Percentiles rank a stretch among this genome's conserved stretches.
Evolutionary conservation across 169 alveolate species (phyloP).

Genomic region (Cryptosporidium xiaoi): DNA sequence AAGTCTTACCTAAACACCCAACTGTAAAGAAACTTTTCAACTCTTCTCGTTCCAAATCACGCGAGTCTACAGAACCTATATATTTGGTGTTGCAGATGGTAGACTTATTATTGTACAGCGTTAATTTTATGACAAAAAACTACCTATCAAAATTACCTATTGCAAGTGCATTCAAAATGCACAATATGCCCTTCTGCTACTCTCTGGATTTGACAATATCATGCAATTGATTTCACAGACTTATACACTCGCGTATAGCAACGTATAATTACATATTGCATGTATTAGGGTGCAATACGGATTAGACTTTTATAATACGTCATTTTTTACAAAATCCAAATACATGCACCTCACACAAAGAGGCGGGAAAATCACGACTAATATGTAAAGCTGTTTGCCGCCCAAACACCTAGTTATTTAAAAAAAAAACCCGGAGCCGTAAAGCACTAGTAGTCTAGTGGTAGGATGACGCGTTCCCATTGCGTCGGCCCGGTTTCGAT

Average conservation of each 20-base stretch:
- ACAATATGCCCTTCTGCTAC: constrained; percentile 49
- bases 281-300: constrained; percentile 72
- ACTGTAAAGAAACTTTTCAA: too few species aligned
- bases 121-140: constrained; percentile 21
- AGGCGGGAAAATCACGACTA: not conserved
- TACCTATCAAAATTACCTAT: constrained; percentile 34
- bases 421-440: not conserved
- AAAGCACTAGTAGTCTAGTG: constrained; percentile 64
- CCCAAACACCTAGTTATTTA: too few species aligned
- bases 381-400: not conserved
- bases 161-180: constrained; percentile 70
- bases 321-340: constrained; percentile 56
- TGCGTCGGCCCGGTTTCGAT: constrained; percentile 75
- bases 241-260: constrained; percentile 52
- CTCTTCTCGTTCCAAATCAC: too few species aligned
- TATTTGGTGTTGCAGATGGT: too few species aligned
- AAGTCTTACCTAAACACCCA: too few species aligned
- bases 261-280: constrained; percentile 49
- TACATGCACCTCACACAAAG: constrained; percentile 53
- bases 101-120: constrained; percentile 29
- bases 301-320: constrained; percentile 49
- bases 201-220: constrained; percentile 24
- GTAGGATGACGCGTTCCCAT: constrained; percentile 75
- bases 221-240: constrained; percentile 10
- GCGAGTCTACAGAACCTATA: too few species aligned